Evolutionary conservation across 2,329 filamentous ascomycete genomes (phyloP).

Genomic region (Cytospora leucostoma): DNA sequence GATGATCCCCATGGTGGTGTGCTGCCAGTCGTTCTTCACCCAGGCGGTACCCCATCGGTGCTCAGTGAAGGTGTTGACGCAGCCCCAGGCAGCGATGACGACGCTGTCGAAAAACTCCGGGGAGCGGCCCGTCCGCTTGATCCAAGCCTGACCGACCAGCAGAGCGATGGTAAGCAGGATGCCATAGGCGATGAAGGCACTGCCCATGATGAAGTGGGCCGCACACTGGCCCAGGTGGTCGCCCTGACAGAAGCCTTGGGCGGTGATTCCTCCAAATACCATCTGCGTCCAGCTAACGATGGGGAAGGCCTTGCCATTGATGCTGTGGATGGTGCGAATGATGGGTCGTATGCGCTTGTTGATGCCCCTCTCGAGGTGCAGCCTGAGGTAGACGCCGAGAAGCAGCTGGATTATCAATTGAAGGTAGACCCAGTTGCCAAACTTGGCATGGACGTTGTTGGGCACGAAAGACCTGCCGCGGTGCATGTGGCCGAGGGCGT

Average conservation of each 20-base stretch:
- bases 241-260: slow-evolving; percentile 86
- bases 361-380: slow-evolving; percentile 85
- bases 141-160: slow-evolving; percentile 84
- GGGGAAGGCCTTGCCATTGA: slow-evolving; percentile 86
- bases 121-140: slow-evolving; percentile 77
- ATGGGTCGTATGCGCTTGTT: slow-evolving; percentile 74
- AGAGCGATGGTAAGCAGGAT: slow-evolving; percentile 84
- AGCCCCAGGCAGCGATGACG: slow-evolving; percentile 92
- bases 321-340: slow-evolving; percentile 72
- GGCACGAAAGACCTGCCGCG: slow-evolving; percentile 81
- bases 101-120: slow-evolving; percentile 96
- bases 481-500: slow-evolving; percentile 89
- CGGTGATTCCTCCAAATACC: slow-evolving; percentile 91
- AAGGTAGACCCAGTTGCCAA: slow-evolving; percentile 79
- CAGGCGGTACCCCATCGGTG: slow-evolving; percentile 89
- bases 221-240: slow-evolving; percentile 91
- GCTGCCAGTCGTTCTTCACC: slow-evolving; percentile 93
- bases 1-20: slow-evolving; percentile 98
- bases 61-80: slow-evolving; percentile 97
- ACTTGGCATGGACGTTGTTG: slow-evolving; percentile 76
- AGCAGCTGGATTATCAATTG: slow-evolving; percentile 75
- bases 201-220: slow-evolving; percentile 98
- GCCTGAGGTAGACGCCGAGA: slow-evolving; percentile 82
- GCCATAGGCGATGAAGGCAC: slow-evolving; percentile 92
- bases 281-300: slow-evolving; percentile 90